phyloP scores from a whole-genome alignment of 768 basidiomycete species.

The Calocybe cyanea region DNA sequence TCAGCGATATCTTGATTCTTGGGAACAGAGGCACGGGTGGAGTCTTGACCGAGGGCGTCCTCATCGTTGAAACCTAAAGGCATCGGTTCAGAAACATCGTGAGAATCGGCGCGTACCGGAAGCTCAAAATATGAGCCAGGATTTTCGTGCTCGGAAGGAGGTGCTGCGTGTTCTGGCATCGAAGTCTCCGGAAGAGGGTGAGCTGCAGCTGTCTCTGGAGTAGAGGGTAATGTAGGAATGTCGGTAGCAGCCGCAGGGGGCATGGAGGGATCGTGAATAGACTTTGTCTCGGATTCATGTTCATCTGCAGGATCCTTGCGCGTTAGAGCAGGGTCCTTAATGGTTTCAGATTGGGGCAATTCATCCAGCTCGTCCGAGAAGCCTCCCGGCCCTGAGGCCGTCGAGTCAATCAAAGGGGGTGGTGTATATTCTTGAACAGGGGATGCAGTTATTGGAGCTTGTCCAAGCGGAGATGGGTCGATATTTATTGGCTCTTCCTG shows the following conservation, averaged over 20 bases:
- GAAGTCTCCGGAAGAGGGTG: background rate
- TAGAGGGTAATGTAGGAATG: no score
- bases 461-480: conserved; percentile 42
- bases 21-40: no score
- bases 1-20: no score
- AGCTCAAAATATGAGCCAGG: conserved; percentile 12
- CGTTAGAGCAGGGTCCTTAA: conserved; percentile 25
- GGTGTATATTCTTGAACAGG: conserved; percentile 25
- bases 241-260: conserved; percentile 5
- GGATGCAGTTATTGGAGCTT: conserved; percentile 19
- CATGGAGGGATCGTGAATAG: background rate
- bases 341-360: conserved; percentile 28
- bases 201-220: background rate
- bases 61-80: conserved; percentile 4
- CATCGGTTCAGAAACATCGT: background rate
- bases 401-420: conserved; percentile 36
- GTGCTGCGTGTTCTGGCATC: conserved; percentile 5
- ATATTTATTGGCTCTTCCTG: conserved; percentile 24
- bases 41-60: background rate
- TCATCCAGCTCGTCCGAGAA: conserved; percentile 52
- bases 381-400: conserved; percentile 42
- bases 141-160: conserved; percentile 2
- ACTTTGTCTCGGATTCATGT: conserved; percentile 6
- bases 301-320: conserved; percentile 16
- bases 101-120: conserved; percentile 6